These are phyloP conservation scores for Globomyces pollinis-pini DNA, from an alignment of 192 early-diverging fungal species.

Conservation along the genomic window DNA sequence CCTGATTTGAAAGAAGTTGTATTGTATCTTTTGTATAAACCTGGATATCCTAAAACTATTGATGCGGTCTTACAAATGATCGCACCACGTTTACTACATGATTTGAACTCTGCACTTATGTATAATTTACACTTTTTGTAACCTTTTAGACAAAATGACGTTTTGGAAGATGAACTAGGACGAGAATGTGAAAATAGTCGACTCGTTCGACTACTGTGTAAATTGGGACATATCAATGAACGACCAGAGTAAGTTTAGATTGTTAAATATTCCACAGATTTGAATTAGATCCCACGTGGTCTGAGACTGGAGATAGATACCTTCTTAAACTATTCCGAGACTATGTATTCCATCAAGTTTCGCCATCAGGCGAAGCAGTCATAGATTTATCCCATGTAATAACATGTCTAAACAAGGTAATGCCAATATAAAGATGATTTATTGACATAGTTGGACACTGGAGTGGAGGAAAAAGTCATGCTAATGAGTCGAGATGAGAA, in stretches of 20 bases:
- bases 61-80: conserved; percentile 76
- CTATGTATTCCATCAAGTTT: conserved; percentile 95
- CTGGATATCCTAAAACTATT: conserved; percentile 60
- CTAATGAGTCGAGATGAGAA: conserved; percentile 93
- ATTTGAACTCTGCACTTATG: conserved; percentile 68
- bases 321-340: conserved; percentile 96
- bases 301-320: conserved; percentile 97
- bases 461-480: conserved; percentile 89
- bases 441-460: conserved; percentile 85
- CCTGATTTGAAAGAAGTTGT: conserved; percentile 78
- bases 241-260: conserved; percentile 57
- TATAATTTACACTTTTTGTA: conserved; percentile 20
- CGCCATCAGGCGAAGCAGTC: conserved; percentile 69
- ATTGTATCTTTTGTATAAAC: conserved; percentile 69
- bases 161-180: conserved; percentile 67
- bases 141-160: conserved; percentile 74
- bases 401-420: conserved; percentile 90
- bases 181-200: conserved; percentile 90
- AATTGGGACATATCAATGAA: conserved; percentile 91
- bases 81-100: conserved; percentile 64
- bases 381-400: conserved; percentile 90
- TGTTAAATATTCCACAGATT: conserved; percentile 60
- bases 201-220: conserved; percentile 76
- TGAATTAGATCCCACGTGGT: conserved; percentile 85
- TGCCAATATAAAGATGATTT: not conserved